Percentiles rank a stretch among this genome's conserved stretches.
Conservation (phyloP, 768 basidiomycete genomes). For the Suillus luteus region DNA sequence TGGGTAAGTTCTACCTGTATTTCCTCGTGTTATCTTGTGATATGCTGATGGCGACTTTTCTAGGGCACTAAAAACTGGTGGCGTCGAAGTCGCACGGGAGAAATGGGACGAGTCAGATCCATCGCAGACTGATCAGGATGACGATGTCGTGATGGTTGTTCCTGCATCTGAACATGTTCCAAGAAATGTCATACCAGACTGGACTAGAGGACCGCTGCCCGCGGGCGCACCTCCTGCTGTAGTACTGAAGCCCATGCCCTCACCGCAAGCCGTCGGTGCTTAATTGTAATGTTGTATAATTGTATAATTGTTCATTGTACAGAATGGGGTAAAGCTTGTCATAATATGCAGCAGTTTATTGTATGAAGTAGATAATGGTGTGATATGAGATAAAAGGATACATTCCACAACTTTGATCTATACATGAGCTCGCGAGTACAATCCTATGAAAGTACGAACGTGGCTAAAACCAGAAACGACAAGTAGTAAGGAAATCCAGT, state of each 20-base stretch:
- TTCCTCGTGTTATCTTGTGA: neutral
- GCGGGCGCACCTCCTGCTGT: constrained; percentile 64
- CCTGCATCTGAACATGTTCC: constrained; percentile 30
- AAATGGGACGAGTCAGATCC: constrained; percentile 77
- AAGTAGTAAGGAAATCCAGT: neutral
- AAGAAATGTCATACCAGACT: constrained; percentile 69
- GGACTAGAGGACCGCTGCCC: constrained; percentile 70
- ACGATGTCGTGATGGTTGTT: constrained; percentile 22
- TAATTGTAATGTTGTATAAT: constrained; percentile 24
- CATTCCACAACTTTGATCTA: constrained; percentile 12
- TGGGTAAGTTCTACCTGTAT: constrained; percentile 57
- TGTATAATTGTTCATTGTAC: constrained; percentile 15
- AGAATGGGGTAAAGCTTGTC: constrained; percentile 7
- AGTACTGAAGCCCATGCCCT: constrained; percentile 16
- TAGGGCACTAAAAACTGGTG: constrained; percentile 86
- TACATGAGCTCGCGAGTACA: constrained; percentile 5
- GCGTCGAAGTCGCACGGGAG: constrained; percentile 78
- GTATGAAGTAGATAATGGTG: constrained; percentile 1
- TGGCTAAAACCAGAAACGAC: constrained; percentile 6
- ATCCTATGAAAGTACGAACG: constrained; percentile 8
- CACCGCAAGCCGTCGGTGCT: constrained; percentile 37
- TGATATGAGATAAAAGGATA: constrained; percentile 8
- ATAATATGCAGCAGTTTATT: constrained; percentile 1
- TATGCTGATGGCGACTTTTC: constrained; percentile 8
- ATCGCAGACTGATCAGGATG: constrained; percentile 43